These are phyloP conservation scores for Aspergillus taichungensis DNA, from an alignment of 495 filamentous ascomycete species.

Conservation along the genomic window DNA sequence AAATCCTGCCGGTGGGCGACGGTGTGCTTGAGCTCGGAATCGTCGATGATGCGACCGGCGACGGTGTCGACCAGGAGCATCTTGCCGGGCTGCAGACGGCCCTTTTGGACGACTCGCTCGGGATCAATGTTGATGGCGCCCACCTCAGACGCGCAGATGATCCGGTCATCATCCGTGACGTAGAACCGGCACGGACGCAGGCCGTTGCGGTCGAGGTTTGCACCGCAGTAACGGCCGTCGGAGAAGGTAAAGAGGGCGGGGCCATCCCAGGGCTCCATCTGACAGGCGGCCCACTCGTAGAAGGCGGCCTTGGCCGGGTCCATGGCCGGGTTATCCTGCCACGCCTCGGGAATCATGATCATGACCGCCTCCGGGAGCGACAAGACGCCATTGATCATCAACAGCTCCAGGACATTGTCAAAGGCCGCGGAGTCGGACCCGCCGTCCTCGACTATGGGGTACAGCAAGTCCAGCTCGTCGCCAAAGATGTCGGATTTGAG, in stretches of 20 bases:
- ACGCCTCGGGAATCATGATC: conserved; percentile 98
- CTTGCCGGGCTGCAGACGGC: conserved; percentile 87
- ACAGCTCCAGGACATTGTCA: conserved; percentile 92
- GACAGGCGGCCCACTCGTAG: conserved; percentile 98
- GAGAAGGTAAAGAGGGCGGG: conserved; percentile 97
- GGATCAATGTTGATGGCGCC: conserved; percentile 90
- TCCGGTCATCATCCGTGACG: conserved; percentile 94
- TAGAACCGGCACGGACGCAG: conserved; percentile 97
- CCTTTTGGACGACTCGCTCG: conserved; percentile 88
- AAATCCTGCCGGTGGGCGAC: conserved; percentile 84
- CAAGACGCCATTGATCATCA: conserved; percentile 94
- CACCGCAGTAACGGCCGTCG: conserved; percentile 95
- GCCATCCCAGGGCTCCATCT: conserved; percentile 99
- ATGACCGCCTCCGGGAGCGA: conserved; percentile 97
- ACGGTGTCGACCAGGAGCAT: conserved; percentile 97
- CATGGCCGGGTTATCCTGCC: conserved; percentile 91
- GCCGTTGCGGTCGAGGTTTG: conserved; percentile 97
- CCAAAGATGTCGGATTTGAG: conserved; percentile 90
- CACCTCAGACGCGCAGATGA: conserved; percentile 97
- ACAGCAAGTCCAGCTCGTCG: conserved; percentile 83
- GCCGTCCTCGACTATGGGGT: conserved; percentile 94
- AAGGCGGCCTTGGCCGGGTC: conserved; percentile 95
- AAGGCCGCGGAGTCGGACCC: conserved; percentile 98
- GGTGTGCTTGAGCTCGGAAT: conserved; percentile 84
- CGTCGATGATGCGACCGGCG: conserved; percentile 92